A percentile compares a stretch with the other conserved stretches of the same genome.
Conservation (phyloP, 352 stramenopile species). For the Phytophthora vignae region DNA sequence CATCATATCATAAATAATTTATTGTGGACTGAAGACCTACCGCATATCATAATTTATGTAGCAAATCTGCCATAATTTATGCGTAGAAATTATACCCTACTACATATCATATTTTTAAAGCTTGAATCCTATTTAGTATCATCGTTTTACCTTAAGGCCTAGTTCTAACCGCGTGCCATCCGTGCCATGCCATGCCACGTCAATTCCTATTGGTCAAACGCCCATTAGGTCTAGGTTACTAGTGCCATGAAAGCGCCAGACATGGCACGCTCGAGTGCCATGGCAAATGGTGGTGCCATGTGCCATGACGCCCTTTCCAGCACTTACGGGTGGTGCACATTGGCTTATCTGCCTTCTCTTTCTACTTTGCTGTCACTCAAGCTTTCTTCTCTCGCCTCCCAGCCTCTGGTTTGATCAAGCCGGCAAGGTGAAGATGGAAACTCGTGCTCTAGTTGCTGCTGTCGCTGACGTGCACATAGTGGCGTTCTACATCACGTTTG, state of each 20-base stretch:
- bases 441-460: background rate
- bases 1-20: too few relatives aligned
- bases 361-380: background rate
- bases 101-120: too few relatives aligned
- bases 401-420: background rate
- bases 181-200: too few relatives aligned
- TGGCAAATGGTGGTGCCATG: conserved; percentile 6
- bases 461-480: background rate
- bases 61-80: too few relatives aligned
- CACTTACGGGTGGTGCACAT: background rate
- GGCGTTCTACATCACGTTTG: background rate
- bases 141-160: too few relatives aligned
- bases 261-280: conserved; percentile 8
- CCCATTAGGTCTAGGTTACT: too few relatives aligned
- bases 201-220: too few relatives aligned
- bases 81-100: too few relatives aligned
- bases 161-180: too few relatives aligned
- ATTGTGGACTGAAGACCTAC: too few relatives aligned
- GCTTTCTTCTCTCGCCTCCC: background rate
- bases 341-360: conserved; percentile 1
- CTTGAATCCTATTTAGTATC: too few relatives aligned
- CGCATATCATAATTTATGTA: too few relatives aligned
- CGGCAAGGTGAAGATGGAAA: background rate
- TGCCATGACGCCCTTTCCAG: background rate
- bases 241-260: conserved; percentile 6